Evolutionary conservation across 2,329 filamentous ascomycete genomes (phyloP), one percentile per base, ranked within the genome.

Genomic region (Colletotrichum trifolii): DNA sequence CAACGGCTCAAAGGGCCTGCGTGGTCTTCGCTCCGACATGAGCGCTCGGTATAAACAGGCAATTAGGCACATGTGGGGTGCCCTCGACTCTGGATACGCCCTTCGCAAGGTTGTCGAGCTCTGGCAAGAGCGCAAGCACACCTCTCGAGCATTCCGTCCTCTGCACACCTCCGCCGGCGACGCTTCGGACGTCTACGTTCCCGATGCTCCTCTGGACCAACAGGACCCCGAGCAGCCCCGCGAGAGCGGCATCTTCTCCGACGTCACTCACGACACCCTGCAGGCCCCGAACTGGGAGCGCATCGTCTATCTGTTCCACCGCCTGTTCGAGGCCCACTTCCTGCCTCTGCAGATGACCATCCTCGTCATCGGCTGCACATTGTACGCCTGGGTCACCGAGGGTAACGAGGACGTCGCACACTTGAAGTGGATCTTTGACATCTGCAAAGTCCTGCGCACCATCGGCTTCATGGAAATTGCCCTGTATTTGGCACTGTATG

Each of bases 261-360:
- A 86, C 55, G 80, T 87, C 15, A 83, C 79, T 9, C 82, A 82
- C 63, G 83, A 84, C 59, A 84, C 78, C 0, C 74, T 87, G 10
- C 77, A 82, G 61, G 79, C 78, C 42, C 84, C 83, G 17, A 77
- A 87, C 72, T 89, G 82, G 81, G 80, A 80, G 72, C 86, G 83
- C 68, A 81, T 88, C 49, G 74, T 87, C 68, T 83, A 85, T 57
- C 81, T 92, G 38, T 83, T 84, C 72, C 88, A 90, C 72, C 86
- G 90, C 15, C 78, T 92, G n/a, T 92, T 90, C 71, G 90, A 92
- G 74, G 90, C 90, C 0, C 90, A 92, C 74, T 92, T 92, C 73
- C 78, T 92, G 33, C 89, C 90, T 0, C 83, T 88, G 13, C 90
- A 92, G 71, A 87, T 88, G 78, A 86, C 85, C 7, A 85, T 91